A percentile compares a stretch with the other conserved stretches of the same genome.
These are phyloP conservation scores for Gleditsia sinensis DNA, from an alignment of 306 rosid species.

Conservation along the genomic window DNA sequence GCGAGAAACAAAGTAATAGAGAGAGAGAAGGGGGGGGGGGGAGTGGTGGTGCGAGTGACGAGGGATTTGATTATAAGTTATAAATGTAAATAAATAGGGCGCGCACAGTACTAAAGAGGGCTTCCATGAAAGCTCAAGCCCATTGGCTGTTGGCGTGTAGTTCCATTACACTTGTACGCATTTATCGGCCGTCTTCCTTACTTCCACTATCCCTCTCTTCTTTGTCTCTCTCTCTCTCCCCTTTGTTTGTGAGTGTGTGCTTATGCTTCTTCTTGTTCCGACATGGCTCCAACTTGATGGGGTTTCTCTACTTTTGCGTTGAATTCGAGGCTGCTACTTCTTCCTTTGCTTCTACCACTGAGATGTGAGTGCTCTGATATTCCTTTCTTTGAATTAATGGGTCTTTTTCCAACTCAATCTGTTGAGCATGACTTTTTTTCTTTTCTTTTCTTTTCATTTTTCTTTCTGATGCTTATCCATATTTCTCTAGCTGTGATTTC, in stretches of 20 bases:
- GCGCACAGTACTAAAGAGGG: slow-evolving; percentile 28
- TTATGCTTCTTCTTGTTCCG: slow-evolving; percentile 46
- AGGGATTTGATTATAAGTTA: slow-evolving; percentile 2
- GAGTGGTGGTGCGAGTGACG: slow-evolving; percentile 22
- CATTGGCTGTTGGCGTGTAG: slow-evolving; percentile 37
- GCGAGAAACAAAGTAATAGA: neutral
- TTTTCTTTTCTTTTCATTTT: neutral
- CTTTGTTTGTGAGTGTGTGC: neutral
- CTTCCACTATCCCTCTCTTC: slow-evolving; percentile 28
- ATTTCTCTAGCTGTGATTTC: slow-evolving; percentile 11
- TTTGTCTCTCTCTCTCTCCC: neutral
- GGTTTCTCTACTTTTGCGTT: slow-evolving; percentile 43
- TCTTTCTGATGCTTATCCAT: neutral
- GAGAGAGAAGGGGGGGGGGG: neutral
- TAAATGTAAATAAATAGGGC: neutral
- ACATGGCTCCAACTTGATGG: slow-evolving; percentile 71
- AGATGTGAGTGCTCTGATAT: slow-evolving; percentile 31
- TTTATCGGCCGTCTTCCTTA: slow-evolving; percentile 11
- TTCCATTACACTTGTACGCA: slow-evolving; percentile 41
- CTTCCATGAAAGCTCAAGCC: slow-evolving; percentile 34
- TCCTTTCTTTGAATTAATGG: slow-evolving; percentile 12
- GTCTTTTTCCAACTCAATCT: slow-evolving; percentile 39
- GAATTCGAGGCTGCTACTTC: slow-evolving; percentile 38
- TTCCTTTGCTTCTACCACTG: slow-evolving; percentile 28
- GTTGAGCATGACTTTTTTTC: slow-evolving; percentile 29